These are phyloP conservation scores for Mayamaea pseudoterrestris DNA, from an alignment of 108 stramenopile species.

Conservation along the genomic window DNA sequence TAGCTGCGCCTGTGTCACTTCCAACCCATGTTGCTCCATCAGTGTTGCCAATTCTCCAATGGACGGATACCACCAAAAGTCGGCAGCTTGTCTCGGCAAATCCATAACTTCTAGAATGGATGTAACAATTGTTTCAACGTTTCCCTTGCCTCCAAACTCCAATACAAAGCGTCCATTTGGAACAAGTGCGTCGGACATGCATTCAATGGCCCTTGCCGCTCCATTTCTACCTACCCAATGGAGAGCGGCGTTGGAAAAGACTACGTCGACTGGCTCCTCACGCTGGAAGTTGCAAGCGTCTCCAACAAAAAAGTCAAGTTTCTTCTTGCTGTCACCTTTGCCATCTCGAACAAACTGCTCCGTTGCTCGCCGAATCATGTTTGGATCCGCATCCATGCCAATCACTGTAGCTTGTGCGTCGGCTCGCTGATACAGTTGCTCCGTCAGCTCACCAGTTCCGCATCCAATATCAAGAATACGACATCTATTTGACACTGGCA, in stretches of 20 bases:
- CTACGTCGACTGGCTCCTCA: constrained; percentile 19
- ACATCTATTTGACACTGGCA: constrained; percentile 20
- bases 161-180: constrained; percentile 42
- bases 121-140: constrained; percentile 24
- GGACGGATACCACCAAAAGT: constrained; percentile 31
- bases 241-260: constrained; percentile 48
- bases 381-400: constrained; percentile 36
- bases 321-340: too few relatives aligned
- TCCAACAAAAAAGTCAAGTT: too few relatives aligned
- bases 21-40: constrained; percentile 26
- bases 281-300: background rate
- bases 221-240: constrained; percentile 30
- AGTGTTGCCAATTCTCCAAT: constrained; percentile 18
- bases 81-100: background rate
- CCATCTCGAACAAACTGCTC: constrained; percentile 8
- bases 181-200: constrained; percentile 13
- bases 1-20: constrained; percentile 11
- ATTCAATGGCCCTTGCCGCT: constrained; percentile 16
- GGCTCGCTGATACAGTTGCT: constrained; percentile 11
- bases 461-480: constrained; percentile 40
- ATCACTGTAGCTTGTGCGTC: constrained; percentile 6
- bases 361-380: constrained; percentile 16
- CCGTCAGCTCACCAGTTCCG: constrained; percentile 41
- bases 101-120: constrained; percentile 10
- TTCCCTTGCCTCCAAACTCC: constrained; percentile 44